Evolutionary conservation across 139 green algal species (phyloP), one percentile per base, ranked within the genome.

Genomic region (Marvania coccoides): DNA sequence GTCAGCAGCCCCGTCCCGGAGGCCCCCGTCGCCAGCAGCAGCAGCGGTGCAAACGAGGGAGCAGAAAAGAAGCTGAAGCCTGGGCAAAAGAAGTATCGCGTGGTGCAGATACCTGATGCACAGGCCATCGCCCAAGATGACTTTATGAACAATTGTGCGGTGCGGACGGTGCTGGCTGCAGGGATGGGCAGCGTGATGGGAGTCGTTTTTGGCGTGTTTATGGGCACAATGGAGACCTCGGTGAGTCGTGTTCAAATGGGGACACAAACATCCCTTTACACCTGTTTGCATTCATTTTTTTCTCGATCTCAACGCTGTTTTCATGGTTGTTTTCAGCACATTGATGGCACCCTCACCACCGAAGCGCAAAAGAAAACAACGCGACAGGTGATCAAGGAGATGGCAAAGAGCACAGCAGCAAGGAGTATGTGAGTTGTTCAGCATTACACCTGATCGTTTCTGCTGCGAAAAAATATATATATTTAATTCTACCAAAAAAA

Each of bases 101-200:
- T 39, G 19, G 24, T 95, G 13, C 26, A 75, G 15, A 67, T 92
- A 47, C 87, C 87, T 4, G 83, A 75, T 2, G 51, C 69, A 4
- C 82, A 95, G 37, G 54, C 88, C 46, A 78, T 92, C 26, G 58
- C 69, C 8, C 39, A 48, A 34, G 78, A 94, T 55, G 92, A 97
- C 30, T 76, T 92, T 13, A 94, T 97, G 84, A 93, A 96, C 78
- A 97, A 97, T 64, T 98, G 92, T 77, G 79, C 73, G 2, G 71
- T 91, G 9, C 85, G 88, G 24, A 88, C 83, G 4, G 81, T 81
- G 6, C 69, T 98, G 28, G 85, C 85, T 7, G 74, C 74, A 0
- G 87, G 84, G 0, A 88, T 94, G 81, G 92, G 91, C 5, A 76
- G 71, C 7, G 57, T 70, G 2, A 67, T 91, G 30, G 90, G 90